Base-by-base conservation (phyloP, 345 rosid genomes). In the Eucalyptus cladocalyx region DNA sequence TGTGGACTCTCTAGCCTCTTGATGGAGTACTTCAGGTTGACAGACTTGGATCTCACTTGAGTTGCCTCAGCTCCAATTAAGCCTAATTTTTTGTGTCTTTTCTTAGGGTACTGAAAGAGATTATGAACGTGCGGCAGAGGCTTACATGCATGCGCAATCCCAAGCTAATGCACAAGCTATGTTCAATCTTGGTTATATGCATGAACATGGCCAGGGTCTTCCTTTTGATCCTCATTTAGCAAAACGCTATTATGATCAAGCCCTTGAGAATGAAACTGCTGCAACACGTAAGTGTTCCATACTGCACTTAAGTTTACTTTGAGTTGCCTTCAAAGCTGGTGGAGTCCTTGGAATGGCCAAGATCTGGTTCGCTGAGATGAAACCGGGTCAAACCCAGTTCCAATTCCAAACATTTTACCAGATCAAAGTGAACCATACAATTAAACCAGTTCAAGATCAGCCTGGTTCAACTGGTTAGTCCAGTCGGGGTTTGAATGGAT, bases 101-200 rank as follows among this genome's bases (percentile, higher is more conserved):
- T 67, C 91, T 32, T 45, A 97, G 98, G 99, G 99, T 83, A 98
- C 99, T 3, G 97, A 93, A 90, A 96, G 97, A 91, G 99, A 98
- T 93, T 98, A 93, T 90, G 97, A 93, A 50, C 97, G 98, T 88
- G 99, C 99, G 8, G 99, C 99, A 43, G 98, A 98, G 90, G 99
- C 99, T 72, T 98, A 98, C 93, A 94, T 93, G 97, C 98, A 96
- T 93, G 99, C 99, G 40, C 95, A 94, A 93, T 95, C 97, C 88
- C 99, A 98, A 90, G 93, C 96, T 16, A 98, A 98, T 90, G 96
- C 99, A 4, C 99, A 98, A 93, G 99, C 99, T 76, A 94, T 97
- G 99, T 98, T 98, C 94, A 97, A 98, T 92, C 99, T 98, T 15
- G 99, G 99, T 5, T 98, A 96, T 94, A 98, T 98, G 99, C 97